Base-by-base conservation (phyloP, 306 rosid species). In the Comarum palustre region DNA sequence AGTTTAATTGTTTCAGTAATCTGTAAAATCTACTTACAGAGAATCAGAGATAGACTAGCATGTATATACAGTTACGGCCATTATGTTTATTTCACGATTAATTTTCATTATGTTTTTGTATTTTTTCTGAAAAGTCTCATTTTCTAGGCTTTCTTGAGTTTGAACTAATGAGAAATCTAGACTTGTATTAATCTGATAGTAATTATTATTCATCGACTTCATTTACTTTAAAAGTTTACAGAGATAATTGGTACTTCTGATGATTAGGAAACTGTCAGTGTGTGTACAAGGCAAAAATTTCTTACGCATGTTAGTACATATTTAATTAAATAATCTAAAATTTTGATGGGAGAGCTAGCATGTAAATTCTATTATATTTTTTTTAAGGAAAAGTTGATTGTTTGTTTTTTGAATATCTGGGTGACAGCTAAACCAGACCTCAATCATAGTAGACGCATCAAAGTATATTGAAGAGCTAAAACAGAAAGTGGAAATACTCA, bases 381-480 rank as follows among this genome's bases (percentile, higher is more conserved):
- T 9, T 24, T 25, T 7, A 1, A 29, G 2, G 31, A 29, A 4
- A 48, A 57, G 39, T 36, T 36, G 39, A 17, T 8, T 19, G 32
- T 65, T 62, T 10, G 5, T 66, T 43, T 69, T 83, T 52, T 70
- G 54, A 68, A 66, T 81, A 41, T 74, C 36, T 62, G 62, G 22
- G 68, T 41, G 79, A 80, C 90, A 94, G 99, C 62, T 88, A 42
- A 87, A 79, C 79, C 70, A 88, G 25, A 82, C 84, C 48, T 94
- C 99, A 47, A 94, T 94, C 84, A 84, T 94, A 72, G 75, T 88
- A 32, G 99, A 94, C 71, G 99, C 99, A 59, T 87, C 99, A 14
- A 91, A 83, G 84, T 94, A 94, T 51, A 94, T 94, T 36, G 88
- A 85, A 84, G 93, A 89, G 78, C 90, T 91, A 34, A 94, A 91